Evolutionary conservation across 2,329 filamentous ascomycete genomes (phyloP).

Genomic region (Cercospora citrullina): DNA sequence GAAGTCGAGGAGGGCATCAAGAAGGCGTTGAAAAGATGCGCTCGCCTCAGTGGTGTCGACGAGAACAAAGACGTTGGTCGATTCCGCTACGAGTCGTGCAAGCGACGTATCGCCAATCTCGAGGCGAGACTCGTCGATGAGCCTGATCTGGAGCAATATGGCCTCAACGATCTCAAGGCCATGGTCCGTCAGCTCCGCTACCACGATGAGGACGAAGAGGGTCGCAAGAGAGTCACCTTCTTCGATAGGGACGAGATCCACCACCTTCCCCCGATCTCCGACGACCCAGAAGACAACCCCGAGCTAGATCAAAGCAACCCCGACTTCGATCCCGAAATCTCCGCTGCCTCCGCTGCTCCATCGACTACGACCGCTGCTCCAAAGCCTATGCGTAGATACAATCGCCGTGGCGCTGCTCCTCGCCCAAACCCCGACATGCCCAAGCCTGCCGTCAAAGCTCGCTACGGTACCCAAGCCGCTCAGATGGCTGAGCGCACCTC

Average conservation of each 20-base stretch:
- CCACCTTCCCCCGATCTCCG: not conserved
- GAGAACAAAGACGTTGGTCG: not conserved
- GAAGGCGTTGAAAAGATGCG: not conserved
- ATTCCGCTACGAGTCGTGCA: conserved; percentile 1
- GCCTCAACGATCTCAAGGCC: not conserved
- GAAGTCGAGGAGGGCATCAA: not conserved
- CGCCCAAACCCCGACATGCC: not conserved
- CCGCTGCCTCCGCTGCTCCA: not conserved
- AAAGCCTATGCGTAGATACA: not conserved
- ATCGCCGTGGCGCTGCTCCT: not conserved
- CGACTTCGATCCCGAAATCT: not conserved
- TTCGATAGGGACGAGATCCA: not conserved
- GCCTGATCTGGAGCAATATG: not conserved
- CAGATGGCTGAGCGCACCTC: not conserved
- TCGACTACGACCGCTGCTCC: not conserved
- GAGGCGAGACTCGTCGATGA: not conserved
- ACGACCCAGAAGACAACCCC: not conserved
- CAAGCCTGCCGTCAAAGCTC: not conserved
- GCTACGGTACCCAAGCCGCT: not conserved
- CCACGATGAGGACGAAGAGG: not conserved
- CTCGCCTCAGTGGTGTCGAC: not conserved
- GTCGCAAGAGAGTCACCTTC: not conserved
- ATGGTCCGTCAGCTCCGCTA: not conserved
- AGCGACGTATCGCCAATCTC: not conserved
- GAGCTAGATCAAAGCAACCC: not conserved